Percentiles rank a stretch among this genome's conserved stretches.
phyloP scores from a whole-genome alignment of 768 basidiomycete genomes.

The Xanthoconium stramineum region DNA sequence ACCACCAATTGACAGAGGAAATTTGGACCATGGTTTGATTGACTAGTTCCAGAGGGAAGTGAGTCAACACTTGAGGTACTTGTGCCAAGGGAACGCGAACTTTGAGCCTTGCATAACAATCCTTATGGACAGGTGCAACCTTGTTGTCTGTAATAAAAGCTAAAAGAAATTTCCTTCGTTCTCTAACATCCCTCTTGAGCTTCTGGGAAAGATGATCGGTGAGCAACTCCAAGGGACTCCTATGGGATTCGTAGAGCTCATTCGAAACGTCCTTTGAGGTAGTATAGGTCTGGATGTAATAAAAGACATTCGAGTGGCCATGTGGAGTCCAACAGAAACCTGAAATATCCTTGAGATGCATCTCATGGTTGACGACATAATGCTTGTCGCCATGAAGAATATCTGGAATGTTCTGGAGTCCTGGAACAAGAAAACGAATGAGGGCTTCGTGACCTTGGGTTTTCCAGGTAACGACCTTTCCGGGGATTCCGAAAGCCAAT shows the following conservation, averaged over 20 bases:
- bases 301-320: neutral
- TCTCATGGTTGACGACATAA: neutral
- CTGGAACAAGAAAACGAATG: neutral
- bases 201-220: neutral
- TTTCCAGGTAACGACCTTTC: neutral
- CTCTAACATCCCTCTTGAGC: neutral
- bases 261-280: neutral
- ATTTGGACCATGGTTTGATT: neutral
- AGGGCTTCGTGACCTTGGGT: neutral
- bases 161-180: neutral
- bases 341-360: constrained; percentile 7
- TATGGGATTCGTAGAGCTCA: constrained; percentile 4
- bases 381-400: fast-evolving
- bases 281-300: constrained; percentile 8
- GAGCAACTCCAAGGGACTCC: neutral
- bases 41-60: neutral
- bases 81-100: neutral
- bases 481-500: neutral
- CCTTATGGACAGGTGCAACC: neutral
- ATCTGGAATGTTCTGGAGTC: fast-evolving
- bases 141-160: neutral
- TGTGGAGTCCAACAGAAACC: neutral
- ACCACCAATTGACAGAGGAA: neutral
- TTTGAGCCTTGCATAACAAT: constrained; percentile 6
- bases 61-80: neutral